These are phyloP conservation scores for Penicillium sp. DNA, from an alignment of 2,329 filamentous ascomycete species.

Conservation along the genomic window DNA sequence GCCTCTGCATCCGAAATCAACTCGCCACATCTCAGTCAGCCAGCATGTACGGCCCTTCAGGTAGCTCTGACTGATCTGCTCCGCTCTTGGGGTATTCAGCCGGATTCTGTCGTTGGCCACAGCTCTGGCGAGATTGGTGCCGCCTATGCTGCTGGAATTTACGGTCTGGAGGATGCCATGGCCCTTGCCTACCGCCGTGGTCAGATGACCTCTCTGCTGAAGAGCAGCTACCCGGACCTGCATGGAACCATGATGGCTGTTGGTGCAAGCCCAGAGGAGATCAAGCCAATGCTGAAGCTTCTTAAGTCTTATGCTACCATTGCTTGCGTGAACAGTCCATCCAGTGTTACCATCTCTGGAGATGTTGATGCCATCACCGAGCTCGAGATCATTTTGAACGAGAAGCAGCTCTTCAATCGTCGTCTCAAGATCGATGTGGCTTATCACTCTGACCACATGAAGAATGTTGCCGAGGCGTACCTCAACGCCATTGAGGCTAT, in stretches of 20 bases:
- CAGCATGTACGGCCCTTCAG: slow-evolving; percentile 21
- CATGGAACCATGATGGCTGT: slow-evolving; percentile 32
- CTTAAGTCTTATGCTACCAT: slow-evolving; percentile 17
- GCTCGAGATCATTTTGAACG: slow-evolving; percentile 12
- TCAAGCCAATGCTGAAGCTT: slow-evolving; percentile 15
- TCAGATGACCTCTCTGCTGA: slow-evolving; percentile 20
- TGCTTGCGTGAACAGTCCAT: slow-evolving; percentile 24
- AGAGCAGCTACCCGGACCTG: slow-evolving; percentile 17
- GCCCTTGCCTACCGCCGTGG: slow-evolving; percentile 23
- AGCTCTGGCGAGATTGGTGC: slow-evolving; percentile 25
- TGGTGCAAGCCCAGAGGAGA: slow-evolving; percentile 19
- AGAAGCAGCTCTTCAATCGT: slow-evolving; percentile 24
- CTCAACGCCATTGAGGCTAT: slow-evolving; percentile 17
- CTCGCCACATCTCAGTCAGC: slow-evolving; percentile 20
- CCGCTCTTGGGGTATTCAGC: slow-evolving; percentile 17
- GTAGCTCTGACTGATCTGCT: slow-evolving; percentile 20
- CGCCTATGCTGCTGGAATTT: slow-evolving; percentile 21
- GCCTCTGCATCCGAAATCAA: slow-evolving; percentile 12
- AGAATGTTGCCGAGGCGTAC: slow-evolving; percentile 20
- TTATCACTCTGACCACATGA: slow-evolving; percentile 25
- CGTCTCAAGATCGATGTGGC: slow-evolving; percentile 32
- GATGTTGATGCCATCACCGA: slow-evolving; percentile 19
- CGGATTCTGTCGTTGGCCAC: slow-evolving; percentile 20
- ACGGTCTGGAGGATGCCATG: slow-evolving; percentile 17
- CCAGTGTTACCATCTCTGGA: slow-evolving; percentile 22